Evolutionary conservation across 768 basidiomycete species (phyloP).

Genomic region (Termitomyces sp.): DNA sequence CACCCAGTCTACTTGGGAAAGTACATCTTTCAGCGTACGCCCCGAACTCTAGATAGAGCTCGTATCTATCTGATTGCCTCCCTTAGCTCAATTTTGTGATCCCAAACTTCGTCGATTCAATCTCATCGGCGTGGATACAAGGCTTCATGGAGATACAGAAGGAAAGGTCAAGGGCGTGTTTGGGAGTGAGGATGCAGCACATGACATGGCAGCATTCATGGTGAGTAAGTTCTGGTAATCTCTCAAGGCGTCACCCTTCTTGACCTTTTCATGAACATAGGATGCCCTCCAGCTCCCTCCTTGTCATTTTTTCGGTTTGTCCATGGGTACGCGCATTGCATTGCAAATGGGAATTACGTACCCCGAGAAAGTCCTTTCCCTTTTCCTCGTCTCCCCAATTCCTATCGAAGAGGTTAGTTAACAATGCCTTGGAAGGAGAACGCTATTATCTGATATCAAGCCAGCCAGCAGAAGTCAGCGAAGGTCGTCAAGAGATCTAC

Average conservation of each 20-base stretch:
- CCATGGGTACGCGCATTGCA: slow-evolving; percentile 28
- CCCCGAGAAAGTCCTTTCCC: slow-evolving; percentile 26
- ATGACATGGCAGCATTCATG: slow-evolving; percentile 30
- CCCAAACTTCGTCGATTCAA: slow-evolving; percentile 29
- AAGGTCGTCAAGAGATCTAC: slow-evolving; percentile 28
- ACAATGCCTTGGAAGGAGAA: too few relatives aligned
- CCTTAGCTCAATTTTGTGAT: slow-evolving; percentile 8
- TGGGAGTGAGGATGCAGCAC: slow-evolving; percentile 23
- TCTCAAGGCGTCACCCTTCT: background rate
- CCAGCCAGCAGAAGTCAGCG: slow-evolving; percentile 24
- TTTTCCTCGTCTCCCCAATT: slow-evolving; percentile 30
- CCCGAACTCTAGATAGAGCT: background rate
- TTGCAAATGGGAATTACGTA: slow-evolving; percentile 25
- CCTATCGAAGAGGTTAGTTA: slow-evolving; percentile 25
- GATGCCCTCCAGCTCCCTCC: slow-evolving; percentile 29
- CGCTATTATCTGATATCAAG: background rate
- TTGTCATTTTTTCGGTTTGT: slow-evolving; percentile 32
- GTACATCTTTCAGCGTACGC: slow-evolving; percentile 25
- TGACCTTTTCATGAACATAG: slow-evolving; percentile 12
- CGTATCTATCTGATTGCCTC: background rate
- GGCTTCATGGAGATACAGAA: slow-evolving; percentile 26
- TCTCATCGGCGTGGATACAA: slow-evolving; percentile 25
- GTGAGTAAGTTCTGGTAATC: slow-evolving; percentile 14
- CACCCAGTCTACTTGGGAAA: slow-evolving; percentile 29
- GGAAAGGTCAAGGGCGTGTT: slow-evolving; percentile 20